Evolutionary conservation across 306 rosid genomes (phyloP), one percentile per base, ranked within the genome.

Genomic region (Rosa lucieae): DNA sequence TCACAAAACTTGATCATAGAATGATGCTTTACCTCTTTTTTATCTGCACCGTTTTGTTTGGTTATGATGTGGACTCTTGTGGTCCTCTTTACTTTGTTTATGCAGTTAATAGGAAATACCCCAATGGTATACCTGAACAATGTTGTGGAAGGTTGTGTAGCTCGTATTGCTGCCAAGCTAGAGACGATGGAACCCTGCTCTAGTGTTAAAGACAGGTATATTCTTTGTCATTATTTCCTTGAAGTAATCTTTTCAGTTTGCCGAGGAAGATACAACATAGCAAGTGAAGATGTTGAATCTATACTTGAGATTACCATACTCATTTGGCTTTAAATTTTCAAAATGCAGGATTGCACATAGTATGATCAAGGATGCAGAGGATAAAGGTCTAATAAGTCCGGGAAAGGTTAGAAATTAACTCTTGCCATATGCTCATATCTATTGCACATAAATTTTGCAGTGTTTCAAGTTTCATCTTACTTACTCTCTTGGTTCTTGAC

Each of bases 291-390:
- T 55, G 62, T 79, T 1, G 73, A 61, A 61, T 52, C 66, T 35
- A 56, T 10, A 43, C 51, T 56, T 62, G n/a, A 78, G 35, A 11
- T 72, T 13, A n/a, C 67, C 8, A 15, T 9, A 11, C 40, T 4
- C 56, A 51, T 72, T 65, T 77, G 29, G 21, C 21, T 20, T 70
- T 63, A 51, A 56, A 77, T 65, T 69, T 78, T 72, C 46, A 46
- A 12, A 46, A 43, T 78, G 77, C 88, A 94, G 97, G 86, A 87
- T 87, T 68, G 95, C 90, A 0, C 62, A 83, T 52, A 90, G 94
- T 77, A 92, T 95, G 99, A 95, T 92, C 72, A 79, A 91, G 70
- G 97, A 95, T 49, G 99, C 97, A 0, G 94, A 95, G 82, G 92
- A 81, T 14, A 90, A 88, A 73, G 95, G 98, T 42, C 84, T 92